Percentiles rank a stretch among this genome's conserved stretches.
Evolutionary conservation across 371 early-diverging fungal genomes (phyloP).

Genomic region (Apophysomyces elegans): DNA sequence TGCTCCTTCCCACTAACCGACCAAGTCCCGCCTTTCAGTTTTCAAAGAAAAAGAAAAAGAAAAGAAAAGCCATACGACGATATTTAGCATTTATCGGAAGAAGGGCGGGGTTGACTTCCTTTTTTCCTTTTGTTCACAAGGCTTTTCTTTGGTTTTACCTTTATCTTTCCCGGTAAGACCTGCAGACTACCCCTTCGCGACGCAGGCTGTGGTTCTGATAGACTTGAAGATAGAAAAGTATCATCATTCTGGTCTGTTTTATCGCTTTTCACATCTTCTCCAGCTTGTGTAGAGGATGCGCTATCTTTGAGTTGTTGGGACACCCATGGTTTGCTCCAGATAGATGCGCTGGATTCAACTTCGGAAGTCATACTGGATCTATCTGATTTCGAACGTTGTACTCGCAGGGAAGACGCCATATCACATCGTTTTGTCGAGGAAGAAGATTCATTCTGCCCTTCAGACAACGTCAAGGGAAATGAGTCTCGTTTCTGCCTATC

Average conservation of each 20-base stretch:
- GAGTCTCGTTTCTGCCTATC: conserved; percentile 4
- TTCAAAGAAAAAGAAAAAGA: not conserved
- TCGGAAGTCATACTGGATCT: conserved; percentile 11
- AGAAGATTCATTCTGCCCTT: conserved; percentile 3
- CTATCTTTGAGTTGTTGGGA: not conserved
- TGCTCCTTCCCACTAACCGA: conserved; percentile 8
- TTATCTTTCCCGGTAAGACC: conserved; percentile 2
- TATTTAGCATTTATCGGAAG: too few species aligned
- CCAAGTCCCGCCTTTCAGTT: conserved; percentile 4
- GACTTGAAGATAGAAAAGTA: not conserved
- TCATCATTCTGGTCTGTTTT: not conserved
- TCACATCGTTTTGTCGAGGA: not conserved
- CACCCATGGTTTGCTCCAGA: conserved; percentile 16
- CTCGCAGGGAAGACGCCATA: conserved; percentile 7
- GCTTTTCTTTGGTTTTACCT: not conserved
- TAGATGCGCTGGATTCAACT: conserved; percentile 14
- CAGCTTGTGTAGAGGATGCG: conserved; percentile 1
- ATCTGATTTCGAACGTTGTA: conserved; percentile 9
- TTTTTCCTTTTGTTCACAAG: not conserved
- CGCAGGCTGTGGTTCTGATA: not conserved
- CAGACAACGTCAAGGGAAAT: not conserved
- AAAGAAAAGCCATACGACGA: too few species aligned
- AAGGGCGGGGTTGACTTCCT: too few species aligned
- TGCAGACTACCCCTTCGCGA: conserved; percentile 6
- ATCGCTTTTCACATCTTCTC: not conserved